Base-by-base conservation (phyloP, 352 stramenopile species). In the Phytophthora foliorum region DNA sequence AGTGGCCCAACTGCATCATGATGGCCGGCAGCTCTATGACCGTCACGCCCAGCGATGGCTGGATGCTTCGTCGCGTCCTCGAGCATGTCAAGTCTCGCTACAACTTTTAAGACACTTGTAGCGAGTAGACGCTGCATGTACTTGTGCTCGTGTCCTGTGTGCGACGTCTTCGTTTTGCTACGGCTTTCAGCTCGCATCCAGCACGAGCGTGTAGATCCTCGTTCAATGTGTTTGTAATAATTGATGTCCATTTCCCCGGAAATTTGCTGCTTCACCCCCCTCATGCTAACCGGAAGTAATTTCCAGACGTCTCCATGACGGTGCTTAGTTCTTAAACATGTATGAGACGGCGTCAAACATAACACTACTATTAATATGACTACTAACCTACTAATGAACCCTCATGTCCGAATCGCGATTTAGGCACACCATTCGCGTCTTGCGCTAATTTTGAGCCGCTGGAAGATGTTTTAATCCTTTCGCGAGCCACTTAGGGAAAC, bases 61-160 rank as follows among this genome's bases (percentile, higher is more conserved):
- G 70, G 70, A 68, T 75, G 56, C 56, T 78, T 29, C 70, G 70
- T 45, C 66, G 60, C 21, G 70, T 78, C 36, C 57, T 68, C 11
- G 66, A 75, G 24, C 51, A 71, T 55, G 63, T 72, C 10, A 72
- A 67, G 39, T 34, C 27, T 5, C 48, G 49, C 32, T 72, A 72
- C 42, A 53, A 69, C 32, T 69, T 63, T 19, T 69, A 63, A 45
- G 45, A 32, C 29, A 32, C 29, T 10, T 22, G 45, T 48, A 24
- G n/a, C 17, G 8, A 22, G 10, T 45, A 45, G 39, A 45, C 16
- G 16, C 39, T 45, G 19, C 16, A 7, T 48, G n/a, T 27, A 19
- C 4, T 10, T 21, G 41, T 45, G 16, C n/a, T 4, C 21, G 41
- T 48, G 10, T 39, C 1, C 8, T n/a, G 14, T 2, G 13, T 17